A percentile compares a stretch with the other conserved stretches of the same genome.
These are phyloP conservation scores for Loxodes magnus DNA, from an alignment of 73 alveolate species.

Conservation along the genomic window DNA sequence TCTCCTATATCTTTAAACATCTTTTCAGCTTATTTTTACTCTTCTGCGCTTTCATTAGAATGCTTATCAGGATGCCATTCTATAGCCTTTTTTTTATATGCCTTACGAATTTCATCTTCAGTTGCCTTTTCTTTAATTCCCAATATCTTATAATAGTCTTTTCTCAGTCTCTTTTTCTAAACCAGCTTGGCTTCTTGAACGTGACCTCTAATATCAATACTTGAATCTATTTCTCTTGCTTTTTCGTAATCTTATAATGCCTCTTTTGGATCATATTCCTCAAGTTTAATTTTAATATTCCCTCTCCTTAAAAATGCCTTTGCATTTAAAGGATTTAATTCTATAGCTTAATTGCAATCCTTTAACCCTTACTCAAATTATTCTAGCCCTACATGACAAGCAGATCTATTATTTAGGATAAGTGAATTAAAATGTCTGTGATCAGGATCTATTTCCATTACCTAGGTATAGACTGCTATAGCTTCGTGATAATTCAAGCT, in stretches of 20 bases:
- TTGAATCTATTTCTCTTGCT: conserved; percentile 75
- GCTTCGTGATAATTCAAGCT: conserved; percentile 60
- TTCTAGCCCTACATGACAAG: conserved; percentile 51
- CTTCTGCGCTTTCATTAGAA: conserved; percentile 39
- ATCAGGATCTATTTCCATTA: conserved; percentile 69
- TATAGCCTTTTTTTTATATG: conserved; percentile 77
- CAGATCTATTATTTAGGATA: conserved; percentile 80
- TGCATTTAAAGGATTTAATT: conserved; percentile 63
- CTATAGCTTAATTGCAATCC: conserved; percentile 76
- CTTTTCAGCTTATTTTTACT: conserved; percentile 58
- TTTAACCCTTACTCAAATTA: conserved; percentile 63
- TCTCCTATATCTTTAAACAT: conserved; percentile 86
- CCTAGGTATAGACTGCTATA: conserved; percentile 71
- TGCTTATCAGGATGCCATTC: conserved; percentile 96
- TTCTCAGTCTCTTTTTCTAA: conserved; percentile 43
- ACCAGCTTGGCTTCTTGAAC: conserved; percentile 56
- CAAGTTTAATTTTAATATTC: conserved; percentile 52
- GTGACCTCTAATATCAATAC: conserved; percentile 42
- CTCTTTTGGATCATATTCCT: conserved; percentile 74
- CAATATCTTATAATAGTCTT: conserved; percentile 66
- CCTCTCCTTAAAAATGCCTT: conserved; percentile 89
- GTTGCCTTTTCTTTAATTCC: conserved; percentile 68
- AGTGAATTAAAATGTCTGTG: conserved; percentile 60
- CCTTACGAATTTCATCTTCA: conserved; percentile 58
- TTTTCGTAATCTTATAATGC: conserved; percentile 79